Base-by-base conservation (phyloP, 495 filamentous ascomycete genomes). In the Aspergillus incahuasiensis region DNA sequence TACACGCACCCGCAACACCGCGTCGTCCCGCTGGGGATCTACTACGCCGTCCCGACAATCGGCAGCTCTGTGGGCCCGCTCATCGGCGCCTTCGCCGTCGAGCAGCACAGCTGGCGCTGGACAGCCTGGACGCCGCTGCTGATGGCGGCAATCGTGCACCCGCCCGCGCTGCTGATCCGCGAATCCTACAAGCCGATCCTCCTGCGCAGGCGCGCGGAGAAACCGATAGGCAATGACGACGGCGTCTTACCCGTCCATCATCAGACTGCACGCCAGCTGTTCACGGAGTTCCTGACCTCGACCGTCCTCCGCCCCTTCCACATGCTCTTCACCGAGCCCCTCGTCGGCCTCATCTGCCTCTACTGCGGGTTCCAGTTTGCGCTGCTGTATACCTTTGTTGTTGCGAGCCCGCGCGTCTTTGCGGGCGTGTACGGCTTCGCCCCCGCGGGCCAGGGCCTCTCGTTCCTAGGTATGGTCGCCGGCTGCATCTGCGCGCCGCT, bases 371-470 rank as follows among this genome's bases (percentile, higher is more conserved):
- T 95, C 1, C 94, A 92, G 60, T 79, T 95, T 21, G 52, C 52
- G 18, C 32, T 55, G 0, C 44, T 55, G 13, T 55, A 55, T 12
- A 55, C 52, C 19, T 91, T 88, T 68, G 94, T 95, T 70, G 82
- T 90, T 19, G 86, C 87, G 6, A 85, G 82, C 55, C 90, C 90
- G 0, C 83, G 91, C 41, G 83, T 91, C 45, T 94, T 94, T 68
- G 73, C 77, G 3, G 64, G 83, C 8, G 69, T 86, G 35, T 84
- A 89, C 13, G 83, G 83, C 40, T 94, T 89, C 89, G 74, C 75
- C 0, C 68, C 79, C 1, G 81, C 82, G 9, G 66, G 85, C 35
- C 79, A 81, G 0, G 90, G 89, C 1, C 82, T 94, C 5, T 72
- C 86, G 3, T 94, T 90, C 65, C 60, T 81, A 0, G 89, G 89